Conservation (phyloP, 73 alveolate genomes). For the Symbiodinium pilosum region DNA sequence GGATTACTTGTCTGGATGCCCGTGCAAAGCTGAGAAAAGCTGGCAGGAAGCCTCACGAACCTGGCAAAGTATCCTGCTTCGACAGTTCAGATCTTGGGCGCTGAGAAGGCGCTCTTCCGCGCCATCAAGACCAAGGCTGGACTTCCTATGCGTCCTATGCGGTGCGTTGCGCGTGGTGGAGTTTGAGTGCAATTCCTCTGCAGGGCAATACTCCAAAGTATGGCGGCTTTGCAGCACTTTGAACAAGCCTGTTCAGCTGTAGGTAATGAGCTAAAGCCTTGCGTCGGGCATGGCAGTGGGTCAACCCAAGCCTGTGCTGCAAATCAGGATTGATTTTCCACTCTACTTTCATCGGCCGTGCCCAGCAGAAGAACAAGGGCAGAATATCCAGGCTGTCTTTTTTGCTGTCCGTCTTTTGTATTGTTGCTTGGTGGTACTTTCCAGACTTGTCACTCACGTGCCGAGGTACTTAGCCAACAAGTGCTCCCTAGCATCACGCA, state of each 20-base stretch:
- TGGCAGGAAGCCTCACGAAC: conserved; percentile 97
- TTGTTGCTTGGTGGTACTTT: too few species aligned
- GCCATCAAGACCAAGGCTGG: conserved; percentile 87
- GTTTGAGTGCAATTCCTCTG: background rate
- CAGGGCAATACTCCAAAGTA: conserved; percentile 99
- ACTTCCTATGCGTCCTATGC: background rate
- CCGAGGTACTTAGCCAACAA: conserved; percentile 98
- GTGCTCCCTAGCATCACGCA: conserved; percentile 99
- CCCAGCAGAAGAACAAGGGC: conserved; percentile 99
- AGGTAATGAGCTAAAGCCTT: background rate
- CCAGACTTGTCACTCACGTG: background rate
- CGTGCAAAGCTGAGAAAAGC: background rate
- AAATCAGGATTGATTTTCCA: conserved; percentile 98
- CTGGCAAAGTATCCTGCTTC: conserved; percentile 99
- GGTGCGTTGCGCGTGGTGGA: background rate
- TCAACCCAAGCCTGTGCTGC: background rate
- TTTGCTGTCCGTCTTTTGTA: too few species aligned
- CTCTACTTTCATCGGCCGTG: conserved; percentile 99
- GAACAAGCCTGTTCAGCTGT: background rate
- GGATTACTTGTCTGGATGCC: background rate
- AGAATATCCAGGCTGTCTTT: conserved; percentile 99
- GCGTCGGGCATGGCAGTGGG: background rate
- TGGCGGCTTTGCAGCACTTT: conserved; percentile 92
- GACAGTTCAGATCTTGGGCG: conserved; percentile 99
- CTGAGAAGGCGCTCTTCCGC: conserved; percentile 98